Evolutionary conservation across 1,284 basidiomycete genomes (phyloP).

Genomic region (Waitea zeae): DNA sequence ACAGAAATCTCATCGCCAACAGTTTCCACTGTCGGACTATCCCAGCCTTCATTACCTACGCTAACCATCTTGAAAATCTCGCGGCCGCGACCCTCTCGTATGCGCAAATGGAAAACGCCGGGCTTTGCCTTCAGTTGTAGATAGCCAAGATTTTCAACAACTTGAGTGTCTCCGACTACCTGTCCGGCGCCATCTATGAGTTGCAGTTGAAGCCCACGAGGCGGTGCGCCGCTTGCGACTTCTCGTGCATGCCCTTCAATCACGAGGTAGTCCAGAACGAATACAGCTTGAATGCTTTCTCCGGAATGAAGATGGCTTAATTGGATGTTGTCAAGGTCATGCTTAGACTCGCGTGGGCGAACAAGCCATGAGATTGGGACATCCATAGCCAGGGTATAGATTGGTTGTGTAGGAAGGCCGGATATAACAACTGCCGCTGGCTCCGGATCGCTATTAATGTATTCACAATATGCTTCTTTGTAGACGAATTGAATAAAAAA

Average conservation of each 20-base stretch:
- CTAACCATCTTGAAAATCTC: conserved; percentile 76
- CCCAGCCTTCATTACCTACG: conserved; percentile 71
- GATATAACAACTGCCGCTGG: conserved; percentile 30
- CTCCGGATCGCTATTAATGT: conserved; percentile 31
- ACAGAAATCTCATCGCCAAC: conserved; percentile 61
- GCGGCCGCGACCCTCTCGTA: conserved; percentile 66
- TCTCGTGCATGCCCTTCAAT: conserved; percentile 92
- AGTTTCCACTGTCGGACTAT: conserved; percentile 49
- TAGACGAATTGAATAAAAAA: background rate
- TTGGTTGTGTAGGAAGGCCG: conserved; percentile 45
- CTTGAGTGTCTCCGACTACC: conserved; percentile 65
- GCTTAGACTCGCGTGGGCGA: conserved; percentile 73
- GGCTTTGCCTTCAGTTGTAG: conserved; percentile 90
- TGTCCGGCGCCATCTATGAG: conserved; percentile 31
- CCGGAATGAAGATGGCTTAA: conserved; percentile 45
- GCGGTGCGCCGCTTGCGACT: conserved; percentile 36
- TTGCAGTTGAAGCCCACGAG: conserved; percentile 77
- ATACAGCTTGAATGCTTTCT: conserved; percentile 66
- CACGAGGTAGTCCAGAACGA: conserved; percentile 82
- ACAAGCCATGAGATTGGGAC: conserved; percentile 86
- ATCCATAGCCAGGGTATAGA: conserved; percentile 87
- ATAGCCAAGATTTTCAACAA: conserved; percentile 93
- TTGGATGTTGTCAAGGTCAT: conserved; percentile 94
- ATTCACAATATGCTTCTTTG: background rate
- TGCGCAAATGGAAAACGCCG: conserved; percentile 71